Evolutionary conservation across 2,329 filamentous ascomycete genomes (phyloP).

Genomic region (Talaromyces pinophilus): DNA sequence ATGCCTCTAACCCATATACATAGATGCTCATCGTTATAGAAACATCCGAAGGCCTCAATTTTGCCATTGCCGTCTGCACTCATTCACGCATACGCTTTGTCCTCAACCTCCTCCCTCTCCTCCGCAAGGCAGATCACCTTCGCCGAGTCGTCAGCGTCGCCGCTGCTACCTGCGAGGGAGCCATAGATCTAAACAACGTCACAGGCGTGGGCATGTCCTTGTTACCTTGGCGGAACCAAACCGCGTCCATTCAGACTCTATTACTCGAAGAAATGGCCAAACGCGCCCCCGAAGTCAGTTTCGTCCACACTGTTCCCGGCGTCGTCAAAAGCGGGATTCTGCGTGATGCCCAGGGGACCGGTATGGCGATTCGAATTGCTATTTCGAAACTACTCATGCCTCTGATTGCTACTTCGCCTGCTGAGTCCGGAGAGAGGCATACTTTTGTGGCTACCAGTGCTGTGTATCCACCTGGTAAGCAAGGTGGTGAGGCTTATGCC

Average conservation of each 20-base stretch:
- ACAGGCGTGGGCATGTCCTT: slow-evolving; percentile 44
- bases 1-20: not conserved
- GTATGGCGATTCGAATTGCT: not conserved
- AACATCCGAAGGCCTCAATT: slow-evolving; percentile 59
- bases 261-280: slow-evolving; percentile 51
- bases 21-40: slow-evolving; percentile 41
- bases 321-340: slow-evolving; percentile 50
- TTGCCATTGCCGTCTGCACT: slow-evolving; percentile 54
- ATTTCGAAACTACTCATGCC: slow-evolving; percentile 3
- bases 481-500: too few species aligned
- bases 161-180: slow-evolving; percentile 55
- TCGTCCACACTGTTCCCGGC: slow-evolving; percentile 53
- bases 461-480: not conserved
- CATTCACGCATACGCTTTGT: slow-evolving; percentile 62
- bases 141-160: slow-evolving; percentile 60
- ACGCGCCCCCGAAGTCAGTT: slow-evolving; percentile 50
- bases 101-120: slow-evolving; percentile 58
- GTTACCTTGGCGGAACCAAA: slow-evolving; percentile 46
- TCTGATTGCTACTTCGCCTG: not conserved
- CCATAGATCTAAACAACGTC: slow-evolving; percentile 51
- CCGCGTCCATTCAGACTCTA: slow-evolving; percentile 53
- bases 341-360: slow-evolving; percentile 22
- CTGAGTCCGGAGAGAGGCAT: not conserved
- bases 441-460: not conserved
- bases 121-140: slow-evolving; percentile 50